Percentiles rank a stretch among this genome's conserved stretches.
Conservation (phyloP, 306 rosid species). For the Sicyos edulis region DNA sequence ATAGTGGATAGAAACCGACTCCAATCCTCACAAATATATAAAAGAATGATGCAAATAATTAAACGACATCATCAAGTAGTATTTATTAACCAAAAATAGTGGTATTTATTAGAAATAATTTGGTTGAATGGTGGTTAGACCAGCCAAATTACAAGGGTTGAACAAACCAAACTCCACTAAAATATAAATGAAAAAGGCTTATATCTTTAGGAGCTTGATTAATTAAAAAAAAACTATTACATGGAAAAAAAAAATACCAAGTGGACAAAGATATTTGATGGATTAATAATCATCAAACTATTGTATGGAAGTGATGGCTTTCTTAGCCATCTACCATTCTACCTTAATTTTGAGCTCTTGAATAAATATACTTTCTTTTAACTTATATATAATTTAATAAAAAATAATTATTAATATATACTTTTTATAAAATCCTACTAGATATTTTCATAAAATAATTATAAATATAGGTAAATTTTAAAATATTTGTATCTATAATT, state of each 20-base stretch:
- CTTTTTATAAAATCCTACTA: too few relatives aligned
- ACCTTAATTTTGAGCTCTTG: neutral
- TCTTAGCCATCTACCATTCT: neutral
- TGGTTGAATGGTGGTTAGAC: neutral
- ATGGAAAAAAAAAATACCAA: neutral
- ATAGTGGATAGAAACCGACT: too few relatives aligned
- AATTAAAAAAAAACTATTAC: neutral
- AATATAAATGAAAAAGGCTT: neutral
- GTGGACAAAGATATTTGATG: constrained; percentile 9
- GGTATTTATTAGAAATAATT: neutral
- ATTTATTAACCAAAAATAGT: too few relatives aligned
- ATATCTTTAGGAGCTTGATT: neutral
- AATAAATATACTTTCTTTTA: too few relatives aligned
- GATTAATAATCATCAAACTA: neutral
- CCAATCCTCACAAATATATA: too few relatives aligned
- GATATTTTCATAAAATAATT: too few relatives aligned
- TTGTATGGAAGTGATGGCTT: neutral
- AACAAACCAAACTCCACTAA: neutral
- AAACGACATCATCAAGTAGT: neutral
- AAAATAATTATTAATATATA: too few relatives aligned
- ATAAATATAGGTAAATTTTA: too few relatives aligned
- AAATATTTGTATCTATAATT: too few relatives aligned
- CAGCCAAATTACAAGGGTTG: neutral
- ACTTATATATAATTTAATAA: too few relatives aligned
- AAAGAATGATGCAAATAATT: neutral